Percentiles rank a stretch among this genome's conserved stretches.
Evolutionary conservation across 352 stramenopile species (phyloP).

Genomic region (Pythium guiyangense): DNA sequence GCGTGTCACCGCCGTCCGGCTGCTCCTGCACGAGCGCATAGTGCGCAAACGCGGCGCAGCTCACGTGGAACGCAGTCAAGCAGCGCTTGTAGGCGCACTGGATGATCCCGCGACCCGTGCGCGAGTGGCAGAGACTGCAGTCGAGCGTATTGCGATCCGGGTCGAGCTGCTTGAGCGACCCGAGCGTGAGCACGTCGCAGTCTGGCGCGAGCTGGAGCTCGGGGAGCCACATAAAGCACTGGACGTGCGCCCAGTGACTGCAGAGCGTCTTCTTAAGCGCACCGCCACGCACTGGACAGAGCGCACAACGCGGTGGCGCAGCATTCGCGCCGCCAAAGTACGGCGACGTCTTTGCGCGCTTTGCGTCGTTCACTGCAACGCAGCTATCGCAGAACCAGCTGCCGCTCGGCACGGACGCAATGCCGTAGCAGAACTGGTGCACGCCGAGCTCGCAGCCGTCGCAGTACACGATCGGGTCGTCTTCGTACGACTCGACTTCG

Average conservation of each 20-base stretch:
- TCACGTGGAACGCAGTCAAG: slow-evolving; percentile 76
- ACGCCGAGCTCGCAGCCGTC: slow-evolving; percentile 84
- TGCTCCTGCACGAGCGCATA: slow-evolving; percentile 58
- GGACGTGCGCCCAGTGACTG: slow-evolving; percentile 73
- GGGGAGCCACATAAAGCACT: slow-evolving; percentile 86
- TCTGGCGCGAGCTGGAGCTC: slow-evolving; percentile 52
- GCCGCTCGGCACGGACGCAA: slow-evolving; percentile 51
- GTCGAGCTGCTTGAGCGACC: slow-evolving; percentile 43
- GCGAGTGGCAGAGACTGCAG: slow-evolving; percentile 71
- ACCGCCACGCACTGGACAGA: slow-evolving; percentile 63
- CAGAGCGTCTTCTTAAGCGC: slow-evolving; percentile 62
- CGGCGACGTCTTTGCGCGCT: not conserved
- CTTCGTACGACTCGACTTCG: slow-evolving; percentile 78
- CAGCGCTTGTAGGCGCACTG: slow-evolving; percentile 77
- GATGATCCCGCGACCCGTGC: slow-evolving; percentile 52
- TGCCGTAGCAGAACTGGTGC: slow-evolving; percentile 89
- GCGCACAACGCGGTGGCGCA: slow-evolving; percentile 25
- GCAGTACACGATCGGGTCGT: slow-evolving; percentile 89
- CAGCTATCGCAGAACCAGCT: slow-evolving; percentile 86
- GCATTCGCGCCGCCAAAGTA: not conserved
- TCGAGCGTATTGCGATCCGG: slow-evolving; percentile 53
- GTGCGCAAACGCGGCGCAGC: slow-evolving; percentile 53
- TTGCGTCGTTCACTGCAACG: slow-evolving; percentile 2
- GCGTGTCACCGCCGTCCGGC: slow-evolving; percentile 28
- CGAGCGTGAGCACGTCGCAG: slow-evolving; percentile 32